Evolutionary conservation across 129 eudicot genomes (phyloP).

Genomic region (Flaveria ramosissima): DNA sequence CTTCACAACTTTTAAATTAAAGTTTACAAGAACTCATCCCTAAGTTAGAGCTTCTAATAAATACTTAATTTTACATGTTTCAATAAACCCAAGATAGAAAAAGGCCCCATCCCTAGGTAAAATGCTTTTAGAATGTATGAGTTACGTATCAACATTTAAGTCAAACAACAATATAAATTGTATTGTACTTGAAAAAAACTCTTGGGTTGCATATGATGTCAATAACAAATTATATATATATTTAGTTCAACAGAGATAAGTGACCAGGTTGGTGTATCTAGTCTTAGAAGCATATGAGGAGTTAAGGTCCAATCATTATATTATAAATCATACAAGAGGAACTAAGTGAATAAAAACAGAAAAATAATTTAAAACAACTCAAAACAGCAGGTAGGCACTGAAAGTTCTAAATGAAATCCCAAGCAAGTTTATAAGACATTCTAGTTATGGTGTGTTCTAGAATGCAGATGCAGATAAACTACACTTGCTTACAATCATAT

Average conservation of each 20-base stretch:
- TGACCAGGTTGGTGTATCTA: too few species aligned
- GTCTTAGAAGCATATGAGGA: too few species aligned
- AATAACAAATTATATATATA: too few species aligned
- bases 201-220: too few species aligned
- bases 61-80: neutral
- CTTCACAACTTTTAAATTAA: neutral
- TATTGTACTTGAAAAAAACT: too few species aligned
- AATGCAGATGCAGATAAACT: neutral
- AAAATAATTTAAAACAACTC: neutral
- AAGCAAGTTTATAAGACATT: neutral
- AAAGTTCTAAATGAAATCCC: neutral
- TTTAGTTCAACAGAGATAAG: too few species aligned
- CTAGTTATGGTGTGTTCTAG: neutral
- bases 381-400: neutral
- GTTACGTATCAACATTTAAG: neutral
- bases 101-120: neutral
- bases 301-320: too few species aligned
- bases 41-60: neutral
- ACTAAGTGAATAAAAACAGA: neutral
- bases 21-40: neutral
- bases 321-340: slow-evolving; percentile 13
- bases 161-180: neutral
- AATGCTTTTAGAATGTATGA: neutral
- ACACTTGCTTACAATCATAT: neutral
- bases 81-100: neutral